Evolutionary conservation across 352 stramenopile species (phyloP).

Genomic region (Phytophthora macrochlamydospora): DNA sequence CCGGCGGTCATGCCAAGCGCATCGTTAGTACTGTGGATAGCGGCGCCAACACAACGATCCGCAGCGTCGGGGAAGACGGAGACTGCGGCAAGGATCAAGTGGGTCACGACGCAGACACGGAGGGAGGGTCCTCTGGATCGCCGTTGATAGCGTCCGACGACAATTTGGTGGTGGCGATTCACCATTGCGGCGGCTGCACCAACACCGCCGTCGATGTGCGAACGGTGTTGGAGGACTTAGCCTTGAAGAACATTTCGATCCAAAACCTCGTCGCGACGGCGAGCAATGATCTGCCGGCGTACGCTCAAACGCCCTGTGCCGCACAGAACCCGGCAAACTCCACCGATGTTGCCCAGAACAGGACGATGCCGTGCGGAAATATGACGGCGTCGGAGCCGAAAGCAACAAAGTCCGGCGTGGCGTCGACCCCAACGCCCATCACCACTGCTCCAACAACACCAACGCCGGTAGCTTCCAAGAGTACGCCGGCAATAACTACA

Average conservation of each 20-base stretch:
- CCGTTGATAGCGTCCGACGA: slow-evolving; percentile 45
- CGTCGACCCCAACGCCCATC: slow-evolving; percentile 4
- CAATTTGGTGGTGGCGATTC: slow-evolving; percentile 57
- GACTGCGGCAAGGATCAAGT: slow-evolving; percentile 48
- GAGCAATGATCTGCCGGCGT: slow-evolving; percentile 9
- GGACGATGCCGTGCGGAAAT: slow-evolving; percentile 8
- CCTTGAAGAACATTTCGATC: slow-evolving; percentile 38
- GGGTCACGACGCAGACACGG: slow-evolving; percentile 50
- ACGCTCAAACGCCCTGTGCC: slow-evolving; percentile 25
- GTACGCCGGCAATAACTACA: no score
- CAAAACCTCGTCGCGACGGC: slow-evolving; percentile 35
- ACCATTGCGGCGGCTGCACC: slow-evolving; percentile 59
- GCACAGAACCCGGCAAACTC: slow-evolving; percentile 14
- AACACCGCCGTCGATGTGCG: slow-evolving; percentile 52
- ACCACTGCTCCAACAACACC: not conserved
- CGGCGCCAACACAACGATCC: slow-evolving; percentile 33
- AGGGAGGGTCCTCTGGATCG: slow-evolving; percentile 52
- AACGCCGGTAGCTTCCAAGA: not conserved
- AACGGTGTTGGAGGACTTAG: slow-evolving; percentile 44
- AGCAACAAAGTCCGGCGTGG: slow-evolving; percentile 2
- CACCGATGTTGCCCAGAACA: slow-evolving; percentile 5
- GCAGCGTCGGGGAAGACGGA: slow-evolving; percentile 29
- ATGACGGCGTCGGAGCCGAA: not conserved
- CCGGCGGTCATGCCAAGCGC: slow-evolving; percentile 54
- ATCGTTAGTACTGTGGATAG: slow-evolving; percentile 46